phyloP scores from a whole-genome alignment of 2,329 filamentous ascomycete genomes.

The Aureobasidium pullulans region DNA sequence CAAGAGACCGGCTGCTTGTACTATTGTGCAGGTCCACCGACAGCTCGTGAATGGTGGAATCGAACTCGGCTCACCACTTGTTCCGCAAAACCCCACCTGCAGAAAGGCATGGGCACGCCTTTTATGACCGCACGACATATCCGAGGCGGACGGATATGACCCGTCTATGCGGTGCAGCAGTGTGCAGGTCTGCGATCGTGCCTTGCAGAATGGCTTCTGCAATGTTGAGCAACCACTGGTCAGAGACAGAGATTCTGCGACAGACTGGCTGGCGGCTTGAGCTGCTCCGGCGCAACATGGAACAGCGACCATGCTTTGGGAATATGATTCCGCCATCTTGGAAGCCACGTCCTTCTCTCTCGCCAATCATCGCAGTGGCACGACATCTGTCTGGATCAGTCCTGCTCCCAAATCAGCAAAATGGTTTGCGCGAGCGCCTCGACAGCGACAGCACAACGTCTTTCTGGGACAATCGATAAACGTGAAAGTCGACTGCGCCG shows the following conservation, averaged over 20 bases:
- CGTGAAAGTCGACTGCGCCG: conserved; percentile 5
- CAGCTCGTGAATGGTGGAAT: background rate
- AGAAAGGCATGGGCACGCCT: background rate
- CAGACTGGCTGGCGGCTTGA: background rate
- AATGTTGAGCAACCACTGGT: background rate
- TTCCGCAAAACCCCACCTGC: background rate
- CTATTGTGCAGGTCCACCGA: background rate
- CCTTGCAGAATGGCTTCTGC: background rate
- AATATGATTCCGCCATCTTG: background rate
- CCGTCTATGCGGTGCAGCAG: background rate
- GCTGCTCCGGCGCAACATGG: background rate
- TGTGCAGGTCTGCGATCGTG: background rate
- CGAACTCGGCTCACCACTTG: conserved; percentile 4
- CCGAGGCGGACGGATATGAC: background rate
- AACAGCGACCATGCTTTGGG: background rate
- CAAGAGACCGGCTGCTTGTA: background rate
- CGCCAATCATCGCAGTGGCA: background rate
- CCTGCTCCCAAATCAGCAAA: background rate
- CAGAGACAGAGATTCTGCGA: background rate
- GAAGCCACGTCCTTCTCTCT: background rate
- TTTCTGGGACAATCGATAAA: conserved; percentile 13
- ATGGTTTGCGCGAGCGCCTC: conserved; percentile 3
- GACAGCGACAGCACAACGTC: conserved; percentile 2
- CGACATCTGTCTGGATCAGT: background rate
- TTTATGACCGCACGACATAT: background rate